phyloP scores from a whole-genome alignment of 495 filamentous ascomycete species.

The Lasiosphaeria ovina region DNA sequence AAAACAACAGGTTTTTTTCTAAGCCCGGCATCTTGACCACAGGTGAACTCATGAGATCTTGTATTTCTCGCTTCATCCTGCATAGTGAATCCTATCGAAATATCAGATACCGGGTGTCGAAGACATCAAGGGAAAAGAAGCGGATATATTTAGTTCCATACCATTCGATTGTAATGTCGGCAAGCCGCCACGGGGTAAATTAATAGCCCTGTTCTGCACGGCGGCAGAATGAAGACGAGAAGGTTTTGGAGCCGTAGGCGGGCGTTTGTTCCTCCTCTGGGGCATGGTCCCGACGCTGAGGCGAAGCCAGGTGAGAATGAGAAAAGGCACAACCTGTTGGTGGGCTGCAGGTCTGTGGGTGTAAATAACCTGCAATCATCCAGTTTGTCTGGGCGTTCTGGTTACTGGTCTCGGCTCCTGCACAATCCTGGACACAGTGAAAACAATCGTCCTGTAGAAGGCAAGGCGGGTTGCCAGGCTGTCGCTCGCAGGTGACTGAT shows the following conservation, averaged over 20 bases:
- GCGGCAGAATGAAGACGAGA: conserved; percentile 9
- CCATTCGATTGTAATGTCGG: conserved; percentile 11
- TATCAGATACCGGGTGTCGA: conserved; percentile 17
- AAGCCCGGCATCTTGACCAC: conserved; percentile 41
- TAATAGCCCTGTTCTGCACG: conserved; percentile 5
- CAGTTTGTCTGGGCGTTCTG: too few relatives aligned
- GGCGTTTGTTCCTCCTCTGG: conserved; percentile 22
- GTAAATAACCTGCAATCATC: too few relatives aligned
- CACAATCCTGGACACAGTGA: too few relatives aligned
- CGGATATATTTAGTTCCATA: conserved; percentile 17
- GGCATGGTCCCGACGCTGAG: conserved; percentile 14
- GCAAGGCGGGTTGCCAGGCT: too few relatives aligned
- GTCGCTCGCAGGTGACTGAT: too few relatives aligned
- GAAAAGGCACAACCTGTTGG: too few relatives aligned
- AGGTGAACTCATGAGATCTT: conserved; percentile 51
- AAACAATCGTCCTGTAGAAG: too few relatives aligned
- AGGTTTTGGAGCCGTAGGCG: conserved; percentile 11
- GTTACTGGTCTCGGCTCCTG: too few relatives aligned
- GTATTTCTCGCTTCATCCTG: conserved; percentile 77
- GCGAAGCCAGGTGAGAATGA: not conserved
- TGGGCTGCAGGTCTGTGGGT: not conserved
- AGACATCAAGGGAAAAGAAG: not conserved
- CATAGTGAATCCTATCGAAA: conserved; percentile 55
- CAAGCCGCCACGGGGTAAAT: conserved; percentile 4
- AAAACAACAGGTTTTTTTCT: conserved; percentile 63